phyloP scores from a whole-genome alignment of 306 rosid genomes.

The Pyrus pyrifolia region DNA sequence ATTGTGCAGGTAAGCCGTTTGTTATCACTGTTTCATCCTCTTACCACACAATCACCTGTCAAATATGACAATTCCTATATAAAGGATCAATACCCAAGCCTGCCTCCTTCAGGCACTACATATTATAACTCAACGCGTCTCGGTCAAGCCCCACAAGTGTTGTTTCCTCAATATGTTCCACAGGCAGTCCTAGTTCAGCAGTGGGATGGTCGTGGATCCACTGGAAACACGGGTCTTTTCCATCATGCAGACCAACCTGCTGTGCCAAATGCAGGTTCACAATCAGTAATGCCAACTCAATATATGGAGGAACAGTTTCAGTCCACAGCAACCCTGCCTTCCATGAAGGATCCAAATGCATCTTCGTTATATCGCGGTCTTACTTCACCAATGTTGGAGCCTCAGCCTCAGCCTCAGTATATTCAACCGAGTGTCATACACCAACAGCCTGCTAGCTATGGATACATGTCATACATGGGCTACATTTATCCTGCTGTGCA shows the following conservation, averaged over 20 bases:
- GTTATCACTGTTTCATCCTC: constrained; percentile 6
- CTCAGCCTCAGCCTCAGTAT: constrained; percentile 6
- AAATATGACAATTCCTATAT: background rate
- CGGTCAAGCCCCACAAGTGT: constrained; percentile 1
- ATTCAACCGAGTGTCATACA: background rate
- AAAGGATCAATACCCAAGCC: background rate
- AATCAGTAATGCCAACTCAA: background rate
- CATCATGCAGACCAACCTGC: background rate
- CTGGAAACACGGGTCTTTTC: background rate
- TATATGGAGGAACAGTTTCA: background rate
- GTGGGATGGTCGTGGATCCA: background rate
- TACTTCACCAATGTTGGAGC: background rate
- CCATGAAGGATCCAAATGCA: background rate
- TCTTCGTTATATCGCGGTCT: background rate
- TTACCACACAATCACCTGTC: background rate
- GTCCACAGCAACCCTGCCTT: background rate
- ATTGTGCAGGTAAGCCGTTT: constrained; percentile 5
- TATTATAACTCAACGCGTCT: background rate
- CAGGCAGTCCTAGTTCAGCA: background rate
- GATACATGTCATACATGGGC: background rate
- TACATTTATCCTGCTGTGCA: background rate
- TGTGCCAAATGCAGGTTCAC: background rate
- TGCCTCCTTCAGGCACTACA: background rate
- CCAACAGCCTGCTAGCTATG: background rate
- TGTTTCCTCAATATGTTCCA: background rate